Evolutionary conservation across 1,139 yeast genomes (phyloP).

Genomic region (Yamadazyma spencermartinsiae): DNA sequence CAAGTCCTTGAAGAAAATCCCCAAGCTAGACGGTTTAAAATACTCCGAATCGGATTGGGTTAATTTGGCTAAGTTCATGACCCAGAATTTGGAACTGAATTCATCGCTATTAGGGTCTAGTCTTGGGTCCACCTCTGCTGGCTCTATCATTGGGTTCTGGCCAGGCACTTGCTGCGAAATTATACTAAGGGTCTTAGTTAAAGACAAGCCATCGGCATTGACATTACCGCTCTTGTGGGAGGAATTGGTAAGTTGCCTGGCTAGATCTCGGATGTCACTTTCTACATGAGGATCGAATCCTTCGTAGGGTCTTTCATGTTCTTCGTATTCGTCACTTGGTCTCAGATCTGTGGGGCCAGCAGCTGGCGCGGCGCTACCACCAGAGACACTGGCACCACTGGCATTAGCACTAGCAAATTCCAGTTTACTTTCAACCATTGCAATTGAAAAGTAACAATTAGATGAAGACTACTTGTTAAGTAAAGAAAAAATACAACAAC

Average conservation of each 20-base stretch:
- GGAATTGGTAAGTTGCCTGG: constrained; percentile 10
- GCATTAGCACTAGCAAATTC: too few species aligned
- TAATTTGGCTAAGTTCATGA: constrained; percentile 61
- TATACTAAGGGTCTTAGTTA: constrained; percentile 32
- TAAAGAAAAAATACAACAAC: too few species aligned
- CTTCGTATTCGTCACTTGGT: background rate
- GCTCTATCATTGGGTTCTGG: constrained; percentile 30
- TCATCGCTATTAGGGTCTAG: constrained; percentile 44
- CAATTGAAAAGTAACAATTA: too few species aligned
- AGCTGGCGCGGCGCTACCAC: background rate
- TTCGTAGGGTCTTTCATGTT: constrained; percentile 7
- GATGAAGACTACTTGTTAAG: too few species aligned
- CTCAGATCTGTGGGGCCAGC: background rate
- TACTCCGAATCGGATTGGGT: constrained; percentile 56
- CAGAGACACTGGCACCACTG: background rate
- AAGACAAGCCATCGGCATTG: constrained; percentile 4
- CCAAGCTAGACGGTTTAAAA: constrained; percentile 64
- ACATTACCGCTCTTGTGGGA: constrained; percentile 14
- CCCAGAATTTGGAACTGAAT: constrained; percentile 72
- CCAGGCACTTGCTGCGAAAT: constrained; percentile 52
- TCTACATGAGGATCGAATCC: constrained; percentile 10
- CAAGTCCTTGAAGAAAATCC: constrained; percentile 67
- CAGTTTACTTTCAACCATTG: too few species aligned
- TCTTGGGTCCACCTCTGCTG: constrained; percentile 11
- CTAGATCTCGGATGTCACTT: constrained; percentile 13